These are phyloP conservation scores for Tilletia indica DNA, from an alignment of 1,284 basidiomycete species.

Conservation along the genomic window DNA sequence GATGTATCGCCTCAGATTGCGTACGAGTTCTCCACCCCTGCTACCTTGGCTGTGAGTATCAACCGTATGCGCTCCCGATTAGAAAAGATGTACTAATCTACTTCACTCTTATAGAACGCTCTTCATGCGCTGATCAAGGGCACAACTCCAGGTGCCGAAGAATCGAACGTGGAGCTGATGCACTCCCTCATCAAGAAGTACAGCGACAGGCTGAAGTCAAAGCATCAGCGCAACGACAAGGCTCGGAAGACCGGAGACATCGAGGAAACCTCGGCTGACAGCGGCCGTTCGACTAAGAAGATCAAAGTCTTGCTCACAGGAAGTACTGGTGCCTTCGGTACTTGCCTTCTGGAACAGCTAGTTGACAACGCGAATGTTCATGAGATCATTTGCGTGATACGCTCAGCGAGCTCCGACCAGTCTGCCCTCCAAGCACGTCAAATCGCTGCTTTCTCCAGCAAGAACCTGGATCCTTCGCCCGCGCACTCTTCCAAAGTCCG, in stretches of 20 bases:
- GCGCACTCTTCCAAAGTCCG: neutral
- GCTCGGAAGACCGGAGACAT: neutral
- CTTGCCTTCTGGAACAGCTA: neutral
- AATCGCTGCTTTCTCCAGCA: neutral
- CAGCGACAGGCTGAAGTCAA: neutral
- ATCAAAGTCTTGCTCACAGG: neutral
- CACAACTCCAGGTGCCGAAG: neutral
- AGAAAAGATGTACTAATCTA: neutral
- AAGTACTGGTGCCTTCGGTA: conserved; percentile 10
- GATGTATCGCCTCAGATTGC: neutral
- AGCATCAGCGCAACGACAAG: neutral
- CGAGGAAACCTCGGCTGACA: no score
- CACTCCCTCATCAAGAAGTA: neutral
- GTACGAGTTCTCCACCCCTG: conserved; percentile 3
- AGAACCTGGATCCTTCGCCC: neutral
- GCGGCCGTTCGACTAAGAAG: neutral
- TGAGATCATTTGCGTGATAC: conserved; percentile 10
- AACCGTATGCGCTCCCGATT: neutral
- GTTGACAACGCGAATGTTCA: neutral
- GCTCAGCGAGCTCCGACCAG: neutral
- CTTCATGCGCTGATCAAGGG: neutral
- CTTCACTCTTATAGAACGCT: neutral
- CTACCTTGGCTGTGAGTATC: neutral
- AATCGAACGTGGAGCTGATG: neutral
- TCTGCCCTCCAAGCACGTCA: neutral